Evolutionary conservation across 306 rosid species (phyloP).

Genomic region (Casuarina equisetifolia): DNA sequence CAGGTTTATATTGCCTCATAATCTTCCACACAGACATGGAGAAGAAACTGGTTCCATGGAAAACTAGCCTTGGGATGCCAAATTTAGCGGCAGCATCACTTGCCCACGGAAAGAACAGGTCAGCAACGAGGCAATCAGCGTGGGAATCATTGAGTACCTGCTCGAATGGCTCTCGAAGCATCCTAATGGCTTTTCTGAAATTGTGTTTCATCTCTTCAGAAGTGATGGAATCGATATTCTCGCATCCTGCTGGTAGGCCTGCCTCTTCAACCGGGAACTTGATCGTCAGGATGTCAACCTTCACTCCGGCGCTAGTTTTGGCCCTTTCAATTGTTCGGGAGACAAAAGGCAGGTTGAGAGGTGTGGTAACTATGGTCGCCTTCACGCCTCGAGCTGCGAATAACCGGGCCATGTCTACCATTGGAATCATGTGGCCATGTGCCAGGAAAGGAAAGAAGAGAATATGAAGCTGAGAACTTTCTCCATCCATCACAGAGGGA

Average conservation of each 20-base stretch:
- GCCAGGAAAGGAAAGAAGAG: slow-evolving; percentile 41
- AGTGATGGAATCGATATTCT: slow-evolving; percentile 14
- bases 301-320: not conserved
- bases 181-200: slow-evolving; percentile 19
- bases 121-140: slow-evolving; percentile 31
- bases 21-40: slow-evolving; percentile 18
- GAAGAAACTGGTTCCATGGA: slow-evolving; percentile 30
- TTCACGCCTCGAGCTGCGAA: slow-evolving; percentile 32
- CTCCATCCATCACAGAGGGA: not conserved
- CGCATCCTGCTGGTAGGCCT: slow-evolving; percentile 42
- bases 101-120: slow-evolving; percentile 32
- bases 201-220: not conserved
- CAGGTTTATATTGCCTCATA: slow-evolving; percentile 25
- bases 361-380: slow-evolving; percentile 38
- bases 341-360: slow-evolving; percentile 18
- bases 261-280: slow-evolving; percentile 24
- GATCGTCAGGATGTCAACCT: slow-evolving; percentile 12
- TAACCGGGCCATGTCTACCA: slow-evolving; percentile 38
- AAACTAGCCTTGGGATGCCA: slow-evolving; percentile 39
- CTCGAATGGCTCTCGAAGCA: slow-evolving; percentile 34
- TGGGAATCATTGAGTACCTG: not conserved
- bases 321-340: not conserved
- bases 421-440: slow-evolving; percentile 43
- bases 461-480: not conserved
- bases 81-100: slow-evolving; percentile 22